Evolutionary conservation across 345 rosid genomes (phyloP), one percentile per base, ranked within the genome.

Genomic region (Bruguiera sexangula): DNA sequence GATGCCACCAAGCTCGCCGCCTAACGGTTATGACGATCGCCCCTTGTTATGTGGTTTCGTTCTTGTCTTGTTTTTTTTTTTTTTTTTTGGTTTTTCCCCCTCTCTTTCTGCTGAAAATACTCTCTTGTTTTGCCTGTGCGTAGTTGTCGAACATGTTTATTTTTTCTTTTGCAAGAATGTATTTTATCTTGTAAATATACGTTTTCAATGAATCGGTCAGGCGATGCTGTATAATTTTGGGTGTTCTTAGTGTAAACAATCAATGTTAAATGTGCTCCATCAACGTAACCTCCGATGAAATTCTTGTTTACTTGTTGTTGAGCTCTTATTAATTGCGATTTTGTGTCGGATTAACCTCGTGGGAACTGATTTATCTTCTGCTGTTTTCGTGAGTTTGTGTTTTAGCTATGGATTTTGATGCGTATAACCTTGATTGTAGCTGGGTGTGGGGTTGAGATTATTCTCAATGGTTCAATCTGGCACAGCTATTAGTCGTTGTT

Each of bases 1-100:
- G 75, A 61, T 68, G 70, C 70, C 66, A 66, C 63, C 50, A 66
- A 75, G 59, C 68, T 70, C 58, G 60, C 76, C 36, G 60, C 51
- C 50, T 82, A 66, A 70, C 68, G 54, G 37, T 55, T 20, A 9
- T 63, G 29, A 29, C 37, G 13, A 63, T 70, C 55, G 11, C 10
- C 48, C 7, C 15, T 39, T 39, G 15, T 39, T 11, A 39, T 10
- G 46, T 9, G 46, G 13, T 39, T 34, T 34, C 10, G 8, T 34
- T 34, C 9, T 7, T 27, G 29, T 34, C 9, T 8, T 8, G 9
- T 5, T 6, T 30, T 3, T 30, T 21, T 70, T 60, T 32, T 9
- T 63, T 61, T 22, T 22, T 64, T 43, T 36, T 29, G 10, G 53
- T 18, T 32, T 51, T 8, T 13, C 1, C 19, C 29, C 50, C 18